Percentiles rank a stretch among this genome's conserved stretches.
These are phyloP conservation scores for Phyllosticta capitalensis DNA, from an alignment of 2,329 filamentous ascomycete genomes.

Conservation along the genomic window DNA sequence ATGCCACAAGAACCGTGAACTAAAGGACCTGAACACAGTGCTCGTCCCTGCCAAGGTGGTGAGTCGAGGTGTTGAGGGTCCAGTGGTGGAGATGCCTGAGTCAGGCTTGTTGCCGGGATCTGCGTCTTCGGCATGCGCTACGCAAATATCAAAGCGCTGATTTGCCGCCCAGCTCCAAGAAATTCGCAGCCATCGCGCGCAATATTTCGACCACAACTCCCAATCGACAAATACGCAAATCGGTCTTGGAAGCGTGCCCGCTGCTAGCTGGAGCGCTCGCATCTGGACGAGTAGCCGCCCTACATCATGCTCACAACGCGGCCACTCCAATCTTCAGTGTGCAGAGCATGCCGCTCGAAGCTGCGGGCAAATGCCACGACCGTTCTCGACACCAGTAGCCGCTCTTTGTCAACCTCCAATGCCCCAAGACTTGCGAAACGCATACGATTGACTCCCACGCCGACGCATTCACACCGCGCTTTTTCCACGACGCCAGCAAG, in stretches of 20 bases:
- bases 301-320: constrained; percentile 3
- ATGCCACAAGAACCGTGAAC: no score
- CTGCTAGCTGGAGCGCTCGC: not conserved
- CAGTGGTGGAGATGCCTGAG: not conserved
- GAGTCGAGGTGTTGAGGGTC: not conserved
- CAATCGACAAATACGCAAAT: not conserved
- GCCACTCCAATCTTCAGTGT: constrained; percentile 3
- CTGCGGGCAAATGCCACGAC: not conserved
- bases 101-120: not conserved
- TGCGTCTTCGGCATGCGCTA: not conserved
- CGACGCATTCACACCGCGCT: not conserved
- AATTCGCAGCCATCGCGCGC: not conserved
- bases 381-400: not conserved
- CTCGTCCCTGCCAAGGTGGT: not conserved
- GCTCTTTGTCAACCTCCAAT: not conserved
- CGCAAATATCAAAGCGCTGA: not conserved
- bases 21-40: not conserved
- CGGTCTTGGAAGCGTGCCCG: not conserved
- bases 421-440: not conserved
- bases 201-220: not conserved
- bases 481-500: not conserved
- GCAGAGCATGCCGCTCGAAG: constrained; percentile 7
- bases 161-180: not conserved
- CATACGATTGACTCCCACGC: not conserved
- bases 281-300: not conserved